These are phyloP conservation scores for Nematocida sp. DNA, from an alignment of 371 early-diverging fungal genomes.

Conservation along the genomic window DNA sequence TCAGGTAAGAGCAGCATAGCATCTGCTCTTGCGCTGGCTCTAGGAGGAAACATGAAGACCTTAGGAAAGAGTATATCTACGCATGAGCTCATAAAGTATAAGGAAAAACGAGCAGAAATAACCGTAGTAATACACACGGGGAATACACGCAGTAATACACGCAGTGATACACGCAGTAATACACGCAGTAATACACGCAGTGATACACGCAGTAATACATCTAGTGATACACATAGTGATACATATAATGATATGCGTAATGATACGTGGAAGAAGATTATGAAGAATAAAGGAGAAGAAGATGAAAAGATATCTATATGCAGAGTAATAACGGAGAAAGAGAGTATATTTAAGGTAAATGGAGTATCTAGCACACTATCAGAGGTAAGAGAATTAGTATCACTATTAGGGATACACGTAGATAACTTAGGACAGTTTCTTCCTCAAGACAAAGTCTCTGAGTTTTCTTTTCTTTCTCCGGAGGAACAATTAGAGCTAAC, in stretches of 20 bases:
- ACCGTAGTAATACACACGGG: constrained; percentile 43
- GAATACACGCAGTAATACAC: not conserved
- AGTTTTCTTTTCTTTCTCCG: constrained; percentile 61
- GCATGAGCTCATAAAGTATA: constrained; percentile 64
- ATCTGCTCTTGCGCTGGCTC: constrained; percentile 86
- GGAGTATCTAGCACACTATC: constrained; percentile 13
- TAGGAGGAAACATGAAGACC: constrained; percentile 79
- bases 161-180: not conserved
- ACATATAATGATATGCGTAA: no score
- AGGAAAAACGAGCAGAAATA: constrained; percentile 48
- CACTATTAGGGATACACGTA: constrained; percentile 55
- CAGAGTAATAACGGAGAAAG: constrained; percentile 35
- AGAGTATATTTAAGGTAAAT: constrained; percentile 60
- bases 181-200: not conserved
- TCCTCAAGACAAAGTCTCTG: constrained; percentile 67
- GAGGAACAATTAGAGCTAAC: constrained; percentile 61
- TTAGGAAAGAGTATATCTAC: constrained; percentile 62
- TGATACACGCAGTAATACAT: not conserved
- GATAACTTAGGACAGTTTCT: constrained; percentile 65
- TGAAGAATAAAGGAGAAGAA: constrained; percentile 16
- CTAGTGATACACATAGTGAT: not conserved
- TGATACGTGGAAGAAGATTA: no score
- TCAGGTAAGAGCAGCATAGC: constrained; percentile 95
- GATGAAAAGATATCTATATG: constrained; percentile 23
- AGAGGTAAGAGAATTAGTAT: constrained; percentile 51